These are phyloP conservation scores for Ustilago esculenta DNA, from an alignment of 1,284 basidiomycete genomes.

Conservation along the genomic window DNA sequence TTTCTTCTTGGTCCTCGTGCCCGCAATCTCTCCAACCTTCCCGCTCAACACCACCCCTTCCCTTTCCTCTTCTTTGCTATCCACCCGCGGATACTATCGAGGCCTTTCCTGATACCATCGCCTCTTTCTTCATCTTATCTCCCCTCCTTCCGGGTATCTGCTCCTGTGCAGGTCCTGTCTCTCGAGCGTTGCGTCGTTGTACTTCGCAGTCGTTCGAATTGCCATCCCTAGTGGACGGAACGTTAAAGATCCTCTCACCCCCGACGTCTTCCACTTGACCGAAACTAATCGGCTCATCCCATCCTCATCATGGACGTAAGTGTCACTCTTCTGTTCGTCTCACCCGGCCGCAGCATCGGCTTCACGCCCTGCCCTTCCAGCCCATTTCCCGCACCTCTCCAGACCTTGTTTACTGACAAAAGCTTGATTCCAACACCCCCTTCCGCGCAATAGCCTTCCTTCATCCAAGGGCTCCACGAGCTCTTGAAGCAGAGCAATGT, in stretches of 20 bases:
- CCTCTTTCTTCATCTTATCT: conserved; percentile 1
- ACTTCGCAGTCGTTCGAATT: conserved; percentile 8
- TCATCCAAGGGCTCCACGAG: conserved; percentile 62
- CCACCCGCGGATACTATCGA: conserved; percentile 34
- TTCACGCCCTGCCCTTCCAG: too few species aligned
- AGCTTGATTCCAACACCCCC: too few species aligned
- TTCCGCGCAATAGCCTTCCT: conserved; percentile 33
- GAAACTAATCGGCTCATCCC: conserved; percentile 6
- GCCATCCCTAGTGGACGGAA: neutral
- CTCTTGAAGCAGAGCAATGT: conserved; percentile 65
- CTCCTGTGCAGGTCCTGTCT: conserved; percentile 5
- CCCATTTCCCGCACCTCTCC: too few species aligned
- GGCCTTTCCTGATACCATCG: neutral
- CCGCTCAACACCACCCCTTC: conserved; percentile 9
- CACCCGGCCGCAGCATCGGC: too few species aligned
- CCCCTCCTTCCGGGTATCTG: conserved; percentile 1
- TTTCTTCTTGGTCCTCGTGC: conserved; percentile 9
- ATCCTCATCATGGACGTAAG: conserved; percentile 29
- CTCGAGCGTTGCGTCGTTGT: conserved; percentile 7
- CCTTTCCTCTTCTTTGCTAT: neutral
- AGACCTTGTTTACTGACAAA: too few species aligned
- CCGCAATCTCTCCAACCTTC: conserved; percentile 1
- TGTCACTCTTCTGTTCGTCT: neutral
- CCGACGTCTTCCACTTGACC: conserved; percentile 7
- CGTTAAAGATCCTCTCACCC: neutral